Percentiles rank a stretch among this genome's conserved stretches.
These are phyloP conservation scores for Nemania abortiva DNA, from an alignment of 2,329 filamentous ascomycete genomes.

Conservation along the genomic window DNA sequence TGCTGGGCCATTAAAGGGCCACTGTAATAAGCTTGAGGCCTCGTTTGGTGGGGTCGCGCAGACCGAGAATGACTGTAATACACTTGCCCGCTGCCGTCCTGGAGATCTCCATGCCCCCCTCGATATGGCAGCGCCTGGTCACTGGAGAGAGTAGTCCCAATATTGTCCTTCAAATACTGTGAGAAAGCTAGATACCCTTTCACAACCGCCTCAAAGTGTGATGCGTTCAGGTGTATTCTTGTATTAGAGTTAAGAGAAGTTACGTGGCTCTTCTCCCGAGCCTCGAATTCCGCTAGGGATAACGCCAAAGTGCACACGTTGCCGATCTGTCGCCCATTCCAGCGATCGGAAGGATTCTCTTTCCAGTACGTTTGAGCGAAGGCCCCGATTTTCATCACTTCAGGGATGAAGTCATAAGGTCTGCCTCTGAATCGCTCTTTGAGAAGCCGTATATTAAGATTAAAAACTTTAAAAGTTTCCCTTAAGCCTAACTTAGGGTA, in stretches of 20 bases:
- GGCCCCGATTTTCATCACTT: not conserved
- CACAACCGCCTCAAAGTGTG: conserved; percentile 41
- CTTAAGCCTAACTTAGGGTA: conserved; percentile 12
- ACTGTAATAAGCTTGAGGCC: not conserved
- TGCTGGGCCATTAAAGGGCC: conserved; percentile 2
- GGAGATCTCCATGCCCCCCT: not conserved
- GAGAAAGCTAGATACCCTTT: conserved; percentile 39
- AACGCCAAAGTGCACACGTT: conserved; percentile 45
- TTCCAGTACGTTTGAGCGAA: not conserved
- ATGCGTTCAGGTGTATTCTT: conserved; percentile 29
- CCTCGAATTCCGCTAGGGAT: conserved; percentile 43
- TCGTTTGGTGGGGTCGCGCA: not conserved
- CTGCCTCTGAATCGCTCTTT: not conserved
- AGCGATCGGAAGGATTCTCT: conserved; percentile 18
- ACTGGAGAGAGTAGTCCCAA: conserved; percentile 1
- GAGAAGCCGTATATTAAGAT: conserved; percentile 17
- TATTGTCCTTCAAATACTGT: conserved; percentile 12
- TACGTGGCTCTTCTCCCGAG: conserved; percentile 38
- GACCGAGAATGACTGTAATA: conserved; percentile 5
- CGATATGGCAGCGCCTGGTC: not conserved
- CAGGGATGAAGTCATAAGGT: not conserved
- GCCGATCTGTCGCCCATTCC: conserved; percentile 47
- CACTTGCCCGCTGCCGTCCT: conserved; percentile 9
- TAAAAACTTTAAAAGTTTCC: conserved; percentile 17
- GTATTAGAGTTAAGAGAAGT: no score